Conservation (phyloP, 805 yeast species). For the Lipomyces mesembrius region DNA sequence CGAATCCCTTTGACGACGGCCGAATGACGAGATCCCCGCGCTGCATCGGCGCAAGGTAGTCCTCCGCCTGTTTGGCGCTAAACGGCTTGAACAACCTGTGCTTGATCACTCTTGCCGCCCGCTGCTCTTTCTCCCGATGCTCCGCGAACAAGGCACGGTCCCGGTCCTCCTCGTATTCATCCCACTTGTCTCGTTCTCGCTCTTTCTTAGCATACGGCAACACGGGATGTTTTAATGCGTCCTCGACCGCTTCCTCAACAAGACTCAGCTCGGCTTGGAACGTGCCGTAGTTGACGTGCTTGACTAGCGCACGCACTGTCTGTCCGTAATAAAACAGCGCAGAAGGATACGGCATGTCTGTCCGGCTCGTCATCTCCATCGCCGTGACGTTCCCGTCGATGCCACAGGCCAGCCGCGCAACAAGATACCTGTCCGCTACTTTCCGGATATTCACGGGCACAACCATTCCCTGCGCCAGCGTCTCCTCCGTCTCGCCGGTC, state of each 20-base stretch:
- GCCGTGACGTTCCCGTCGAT: conserved; percentile 59
- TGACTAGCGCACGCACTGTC: conserved; percentile 82
- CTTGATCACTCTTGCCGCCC: conserved; percentile 77
- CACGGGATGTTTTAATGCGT: conserved; percentile 50
- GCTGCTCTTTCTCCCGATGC: conserved; percentile 66
- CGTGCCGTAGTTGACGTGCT: conserved; percentile 69
- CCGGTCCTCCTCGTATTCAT: conserved; percentile 69
- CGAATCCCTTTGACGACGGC: conserved; percentile 88
- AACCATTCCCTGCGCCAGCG: conserved; percentile 69
- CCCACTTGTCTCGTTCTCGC: conserved; percentile 69
- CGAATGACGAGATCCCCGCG: conserved; percentile 93
- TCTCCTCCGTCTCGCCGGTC: conserved; percentile 80
- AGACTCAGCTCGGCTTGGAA: conserved; percentile 77
- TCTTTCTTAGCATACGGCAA: conserved; percentile 37
- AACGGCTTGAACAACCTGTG: conserved; percentile 90
- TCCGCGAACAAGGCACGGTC: conserved; percentile 60
- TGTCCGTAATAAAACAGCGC: conserved; percentile 64
- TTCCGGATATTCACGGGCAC: conserved; percentile 75
- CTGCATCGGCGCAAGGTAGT: conserved; percentile 80
- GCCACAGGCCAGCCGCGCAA: conserved; percentile 59
- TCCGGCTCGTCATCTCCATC: conserved; percentile 47
- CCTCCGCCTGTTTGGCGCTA: conserved; percentile 88
- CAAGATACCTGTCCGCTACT: conserved; percentile 56
- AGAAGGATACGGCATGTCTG: conserved; percentile 53
- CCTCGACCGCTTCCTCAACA: conserved; percentile 65